These are phyloP conservation scores for Hypoxylon sp. DNA, from an alignment of 2,329 filamentous ascomycete species.

Conservation along the genomic window DNA sequence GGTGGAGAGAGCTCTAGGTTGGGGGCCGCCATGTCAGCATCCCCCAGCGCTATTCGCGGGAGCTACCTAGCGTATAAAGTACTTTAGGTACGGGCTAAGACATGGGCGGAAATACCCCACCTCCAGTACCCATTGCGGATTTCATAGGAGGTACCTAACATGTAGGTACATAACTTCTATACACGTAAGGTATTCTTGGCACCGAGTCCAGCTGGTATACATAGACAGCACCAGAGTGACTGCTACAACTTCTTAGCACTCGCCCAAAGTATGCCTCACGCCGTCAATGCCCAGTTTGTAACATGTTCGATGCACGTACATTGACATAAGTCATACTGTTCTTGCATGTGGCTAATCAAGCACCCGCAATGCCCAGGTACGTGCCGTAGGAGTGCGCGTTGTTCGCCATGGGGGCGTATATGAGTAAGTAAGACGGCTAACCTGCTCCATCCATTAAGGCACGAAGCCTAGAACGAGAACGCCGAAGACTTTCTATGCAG, in stretches of 20 bases:
- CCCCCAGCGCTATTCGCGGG: slow-evolving; percentile 38
- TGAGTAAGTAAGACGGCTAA: slow-evolving; percentile 38
- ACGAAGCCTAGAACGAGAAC: slow-evolving; percentile 11
- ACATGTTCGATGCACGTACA: not conserved
- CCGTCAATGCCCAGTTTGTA: not conserved
- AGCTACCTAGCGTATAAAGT: slow-evolving; percentile 10
- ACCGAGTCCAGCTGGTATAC: too few relatives aligned
- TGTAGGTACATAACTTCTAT: not conserved
- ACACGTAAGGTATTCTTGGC: too few relatives aligned
- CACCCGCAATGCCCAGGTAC: not conserved
- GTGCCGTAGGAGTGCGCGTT: slow-evolving; percentile 10
- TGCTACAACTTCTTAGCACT: not conserved
- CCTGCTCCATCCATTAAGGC: slow-evolving; percentile 22
- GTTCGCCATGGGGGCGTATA: slow-evolving; percentile 21
- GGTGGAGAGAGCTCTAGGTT: slow-evolving; percentile 24
- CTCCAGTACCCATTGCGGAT: not conserved
- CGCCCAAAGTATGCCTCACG: not conserved
- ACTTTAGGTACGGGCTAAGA: not conserved
- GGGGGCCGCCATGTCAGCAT: slow-evolving; percentile 8
- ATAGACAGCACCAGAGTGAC: not conserved
- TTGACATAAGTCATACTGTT: not conserved
- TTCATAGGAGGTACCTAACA: too few relatives aligned
- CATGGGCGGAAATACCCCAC: not conserved
- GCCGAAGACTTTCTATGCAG: slow-evolving; percentile 27
- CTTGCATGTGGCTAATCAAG: not conserved